Base-by-base conservation (phyloP, 176 grass and related monocot genomes). In the Pontederia paniculata region DNA sequence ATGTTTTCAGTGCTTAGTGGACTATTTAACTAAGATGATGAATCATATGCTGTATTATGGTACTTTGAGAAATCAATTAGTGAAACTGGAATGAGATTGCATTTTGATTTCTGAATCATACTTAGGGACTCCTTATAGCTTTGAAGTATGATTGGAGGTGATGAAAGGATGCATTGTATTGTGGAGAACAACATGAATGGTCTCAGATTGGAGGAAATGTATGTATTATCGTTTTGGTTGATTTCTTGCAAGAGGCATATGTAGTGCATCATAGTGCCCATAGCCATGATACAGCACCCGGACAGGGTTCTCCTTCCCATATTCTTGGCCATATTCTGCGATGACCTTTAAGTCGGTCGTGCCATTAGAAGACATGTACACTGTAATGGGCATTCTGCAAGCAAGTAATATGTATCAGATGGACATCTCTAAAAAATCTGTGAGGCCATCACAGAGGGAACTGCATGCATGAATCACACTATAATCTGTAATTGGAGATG, bases 261-360 rank as follows among this genome's bases (percentile, higher is more conserved):
- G 83, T 50, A 91, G 64, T 17, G 77, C 77, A 17, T 98, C 74
- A 48, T 98, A 91, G 76, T 98, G 93, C 5, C 86, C 87, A 15
- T 80, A 98, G 18, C 86, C 93, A 23, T 98, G 73, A 25, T 91
- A 98, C 9, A 98, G 83, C 57, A 91, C 93, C 7, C 80, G 17
- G 46, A 91, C 59, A 1, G 93, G 93, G 68, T 91, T 50, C 48
- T 98, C 93, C 58, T 80, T 98, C 28, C 75, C 93, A 13, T 98
- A 98, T 70, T 98, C 93, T 64, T 98, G 93, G 13, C 93, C 93
- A 28, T 98, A 91, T 63, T 98, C 93, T 23, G 86, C 86, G 81
- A 98, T 88, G 44, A 84, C 84, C 62, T 80, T 84, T 10, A 77
- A 87, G 43, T 49, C 61, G 58, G 82, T 80, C 17, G 77, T 72